Evolutionary conservation across 2,329 filamentous ascomycete species (phyloP), one percentile per base, ranked within the genome.

Genomic region (Lachnellula subtilissima): DNA sequence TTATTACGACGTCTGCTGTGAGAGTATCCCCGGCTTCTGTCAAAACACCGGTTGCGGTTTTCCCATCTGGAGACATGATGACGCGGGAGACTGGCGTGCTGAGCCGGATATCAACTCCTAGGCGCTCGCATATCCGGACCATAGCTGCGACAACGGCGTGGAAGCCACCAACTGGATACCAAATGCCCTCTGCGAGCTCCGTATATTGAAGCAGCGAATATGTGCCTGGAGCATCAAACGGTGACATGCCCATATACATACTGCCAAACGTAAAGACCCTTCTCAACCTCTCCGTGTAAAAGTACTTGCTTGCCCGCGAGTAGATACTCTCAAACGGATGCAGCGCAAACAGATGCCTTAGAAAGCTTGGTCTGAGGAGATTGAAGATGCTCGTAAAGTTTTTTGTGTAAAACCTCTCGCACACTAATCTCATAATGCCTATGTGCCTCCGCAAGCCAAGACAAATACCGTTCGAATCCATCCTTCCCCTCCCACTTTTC

Each of bases 181-280:
- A 87, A 45, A 91, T 89, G 0, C 88, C 88, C 72, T 91, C 86
- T 0, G 85, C 84, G 35, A 89, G 72, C 72, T 91, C 87, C 0
- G 87, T 87, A 68, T 90, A 91, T 70, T 90, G 87, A 51, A 91
- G 73, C 57, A 91, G 70, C 49, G 80, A 85, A 71, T 91, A 91
- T 2, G 87, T 90, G 3, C 84, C 86, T 0, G 87, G 88, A 0
- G 88, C 87, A 66, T 89, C 85, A 67, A 87, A 91, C 0, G 88
- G 88, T 53, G 79, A 85, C 87, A 91, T 91, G 0, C 88, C 88
- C 84, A 91, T 87, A 66, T 91, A 91, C 87, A 91, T 91, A 64
- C 85, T 89, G 22, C 83, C 86, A 70, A 91, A 91, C 0, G 87
- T 90, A 61, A 91, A 91, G 0, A 87, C 86, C 25, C 86, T 74